A percentile compares a stretch with the other conserved stretches of the same genome.
phyloP scores from a whole-genome alignment of 2,329 filamentous ascomycete species.

The Fusarium dlaminii region DNA sequence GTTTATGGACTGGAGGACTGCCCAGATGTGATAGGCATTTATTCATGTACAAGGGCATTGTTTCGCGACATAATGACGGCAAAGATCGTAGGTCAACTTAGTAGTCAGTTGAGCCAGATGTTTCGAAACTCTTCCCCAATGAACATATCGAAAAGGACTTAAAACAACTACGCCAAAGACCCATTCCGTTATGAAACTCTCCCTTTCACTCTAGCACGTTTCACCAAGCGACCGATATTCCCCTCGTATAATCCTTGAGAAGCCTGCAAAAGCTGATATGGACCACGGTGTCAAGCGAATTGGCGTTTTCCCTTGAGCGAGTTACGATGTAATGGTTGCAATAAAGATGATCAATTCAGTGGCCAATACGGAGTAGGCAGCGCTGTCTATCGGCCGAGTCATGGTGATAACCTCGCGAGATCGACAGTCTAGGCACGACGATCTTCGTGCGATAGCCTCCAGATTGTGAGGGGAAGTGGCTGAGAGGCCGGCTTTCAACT shows the following conservation, averaged over 20 bases:
- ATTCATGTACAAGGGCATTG: neutral
- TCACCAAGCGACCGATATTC: conserved; percentile 7
- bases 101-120: neutral
- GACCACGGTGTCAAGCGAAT: neutral
- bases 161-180: conserved; percentile 3
- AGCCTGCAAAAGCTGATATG: neutral
- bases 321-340: neutral
- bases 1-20: neutral
- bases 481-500: neutral
- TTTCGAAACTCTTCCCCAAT: neutral
- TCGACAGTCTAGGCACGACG: conserved; percentile 12
- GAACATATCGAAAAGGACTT: neutral
- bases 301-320: neutral
- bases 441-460: neutral
- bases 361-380: neutral
- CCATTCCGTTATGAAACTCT: conserved; percentile 6
- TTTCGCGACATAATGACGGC: neutral
- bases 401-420: conserved; percentile 27
- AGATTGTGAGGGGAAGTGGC: conserved; percentile 5
- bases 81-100: neutral
- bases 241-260: neutral
- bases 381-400: conserved; percentile 8
- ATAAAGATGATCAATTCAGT: neutral
- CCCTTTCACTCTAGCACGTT: conserved; percentile 23
- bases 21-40: neutral